These are phyloP conservation scores for Pythium scleroteichum DNA, from an alignment of 352 stramenopile species.

Conservation along the genomic window DNA sequence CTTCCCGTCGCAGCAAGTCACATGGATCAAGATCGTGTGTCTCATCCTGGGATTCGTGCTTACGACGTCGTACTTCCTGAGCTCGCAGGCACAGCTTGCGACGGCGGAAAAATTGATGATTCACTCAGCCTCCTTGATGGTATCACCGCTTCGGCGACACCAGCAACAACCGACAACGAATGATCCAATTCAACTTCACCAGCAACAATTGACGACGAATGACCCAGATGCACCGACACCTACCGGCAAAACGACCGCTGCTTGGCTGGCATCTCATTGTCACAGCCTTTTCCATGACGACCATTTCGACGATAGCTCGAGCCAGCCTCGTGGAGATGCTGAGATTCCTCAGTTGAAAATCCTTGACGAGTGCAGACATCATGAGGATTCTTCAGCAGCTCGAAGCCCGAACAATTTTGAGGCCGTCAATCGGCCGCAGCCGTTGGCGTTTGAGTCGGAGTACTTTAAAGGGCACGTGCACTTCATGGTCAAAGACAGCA, in stretches of 20 bases:
- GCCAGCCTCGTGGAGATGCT: background rate
- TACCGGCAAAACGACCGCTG: slow-evolving; percentile 16
- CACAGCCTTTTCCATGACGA: slow-evolving; percentile 17
- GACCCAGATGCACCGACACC: slow-evolving; percentile 15
- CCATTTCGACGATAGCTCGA: background rate
- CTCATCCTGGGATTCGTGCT: slow-evolving; percentile 40
- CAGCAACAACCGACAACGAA: slow-evolving; percentile 1
- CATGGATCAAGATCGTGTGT: slow-evolving; percentile 41
- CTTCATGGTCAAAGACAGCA: slow-evolving; percentile 37
- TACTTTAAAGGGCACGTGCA: slow-evolving; percentile 41
- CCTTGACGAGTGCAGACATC: slow-evolving; percentile 28
- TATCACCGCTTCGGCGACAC: slow-evolving; percentile 19
- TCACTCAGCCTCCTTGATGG: slow-evolving; percentile 20
- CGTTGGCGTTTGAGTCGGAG: slow-evolving; percentile 51
- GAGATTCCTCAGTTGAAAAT: slow-evolving; percentile 41
- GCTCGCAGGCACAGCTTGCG: slow-evolving; percentile 27
- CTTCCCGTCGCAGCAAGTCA: slow-evolving; percentile 53
- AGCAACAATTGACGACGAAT: background rate
- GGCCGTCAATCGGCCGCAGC: slow-evolving; percentile 36
- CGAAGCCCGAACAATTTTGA: slow-evolving; percentile 1
- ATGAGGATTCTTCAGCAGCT: background rate
- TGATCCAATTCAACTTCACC: slow-evolving; percentile 6
- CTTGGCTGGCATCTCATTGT: slow-evolving; percentile 22
- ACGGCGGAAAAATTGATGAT: slow-evolving; percentile 25
- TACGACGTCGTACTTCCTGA: slow-evolving; percentile 42